Evolutionary conservation across 176 grass and related monocot genomes (phyloP), one percentile per base, ranked within the genome.

Genomic region (Bothriochloa decipiens): DNA sequence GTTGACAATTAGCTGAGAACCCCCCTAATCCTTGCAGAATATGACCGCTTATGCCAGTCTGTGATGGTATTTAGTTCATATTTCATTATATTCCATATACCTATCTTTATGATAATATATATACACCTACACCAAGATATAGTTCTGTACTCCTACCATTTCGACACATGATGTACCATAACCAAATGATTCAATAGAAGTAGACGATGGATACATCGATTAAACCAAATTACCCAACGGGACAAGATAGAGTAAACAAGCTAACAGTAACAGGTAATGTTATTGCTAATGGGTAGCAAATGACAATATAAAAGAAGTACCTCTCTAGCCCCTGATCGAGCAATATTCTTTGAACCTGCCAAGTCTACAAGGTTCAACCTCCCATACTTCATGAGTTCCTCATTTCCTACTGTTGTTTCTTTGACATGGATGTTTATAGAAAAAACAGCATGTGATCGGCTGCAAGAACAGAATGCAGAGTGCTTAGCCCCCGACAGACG

Each of bases 321-420:
- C 90, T 97, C 92, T 97, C 69, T 92, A 77, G 86, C 90, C 74
- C 92, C 95, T 60, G 95, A 94, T 74, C 92, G 90, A 65, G 78
- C 89, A 66, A 97, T 94, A 82, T 90, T 97, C 70, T 97, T 92
- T 50, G 95, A 97, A 74, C 95, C 95, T 47, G 95, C 95, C 88
- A 97, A 91, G 81, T 97, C 95, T 80, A 97, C 95, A 89, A 97
- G 92, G 84, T 88, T 94, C 70, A 97, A 77, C 86, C 95, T 86
- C 74, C 95, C 95, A 72, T 82, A 94, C 72, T 89, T 94, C 68
- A 94, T 83, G 68, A 97, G 78, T 72, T 97, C 92, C 55, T 92
- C 86, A 78, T 89, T 90, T 53, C 88, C 88, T 40, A 74, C 45
- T 57, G 90, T 75, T 68, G 79, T 61, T 88, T 84, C 95, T 88